A percentile compares a stretch with the other conserved stretches of the same genome.
Evolutionary conservation across 352 stramenopile species (phyloP).

Genomic region (Pythium brachiatum): DNA sequence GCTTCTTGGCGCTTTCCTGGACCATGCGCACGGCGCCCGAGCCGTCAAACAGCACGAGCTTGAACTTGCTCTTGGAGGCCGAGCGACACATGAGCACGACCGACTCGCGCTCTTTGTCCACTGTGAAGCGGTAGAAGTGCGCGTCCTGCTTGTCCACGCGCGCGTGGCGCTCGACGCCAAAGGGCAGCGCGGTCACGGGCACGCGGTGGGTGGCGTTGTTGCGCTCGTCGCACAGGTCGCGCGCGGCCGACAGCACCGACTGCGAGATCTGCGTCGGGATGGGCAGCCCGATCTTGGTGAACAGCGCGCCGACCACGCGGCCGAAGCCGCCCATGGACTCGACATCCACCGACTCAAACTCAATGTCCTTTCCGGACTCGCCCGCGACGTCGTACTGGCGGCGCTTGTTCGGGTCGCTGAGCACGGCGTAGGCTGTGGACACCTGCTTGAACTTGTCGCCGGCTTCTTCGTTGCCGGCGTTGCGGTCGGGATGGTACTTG

Average conservation of each 20-base stretch:
- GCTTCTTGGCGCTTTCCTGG: slow-evolving; percentile 77
- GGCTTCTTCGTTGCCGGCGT: slow-evolving; percentile 72
- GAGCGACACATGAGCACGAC: slow-evolving; percentile 84
- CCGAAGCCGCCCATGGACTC: slow-evolving; percentile 84
- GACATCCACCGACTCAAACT: slow-evolving; percentile 83
- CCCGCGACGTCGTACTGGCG: slow-evolving; percentile 82
- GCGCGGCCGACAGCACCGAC: slow-evolving; percentile 71
- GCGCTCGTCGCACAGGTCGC: slow-evolving; percentile 72
- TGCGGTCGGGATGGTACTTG: slow-evolving; percentile 89
- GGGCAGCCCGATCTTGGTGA: slow-evolving; percentile 87
- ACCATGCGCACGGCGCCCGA: slow-evolving; percentile 79
- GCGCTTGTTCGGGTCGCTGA: slow-evolving; percentile 86
- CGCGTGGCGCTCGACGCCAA: slow-evolving; percentile 65
- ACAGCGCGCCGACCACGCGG: slow-evolving; percentile 80
- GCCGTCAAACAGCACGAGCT: slow-evolving; percentile 83
- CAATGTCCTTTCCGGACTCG: slow-evolving; percentile 66
- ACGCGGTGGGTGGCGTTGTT: slow-evolving; percentile 62
- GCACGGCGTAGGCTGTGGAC: slow-evolving; percentile 80
- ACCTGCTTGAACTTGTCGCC: slow-evolving; percentile 86
- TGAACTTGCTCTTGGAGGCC: slow-evolving; percentile 85
- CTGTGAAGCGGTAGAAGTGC: slow-evolving; percentile 81
- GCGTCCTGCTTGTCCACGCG: slow-evolving; percentile 88
- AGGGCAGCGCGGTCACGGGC: slow-evolving; percentile 60
- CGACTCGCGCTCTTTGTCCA: slow-evolving; percentile 69
- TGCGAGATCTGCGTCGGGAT: slow-evolving; percentile 89